phyloP scores from a whole-genome alignment of 1,284 basidiomycete species.

The Microbotryum silenes-acaulis region DNA sequence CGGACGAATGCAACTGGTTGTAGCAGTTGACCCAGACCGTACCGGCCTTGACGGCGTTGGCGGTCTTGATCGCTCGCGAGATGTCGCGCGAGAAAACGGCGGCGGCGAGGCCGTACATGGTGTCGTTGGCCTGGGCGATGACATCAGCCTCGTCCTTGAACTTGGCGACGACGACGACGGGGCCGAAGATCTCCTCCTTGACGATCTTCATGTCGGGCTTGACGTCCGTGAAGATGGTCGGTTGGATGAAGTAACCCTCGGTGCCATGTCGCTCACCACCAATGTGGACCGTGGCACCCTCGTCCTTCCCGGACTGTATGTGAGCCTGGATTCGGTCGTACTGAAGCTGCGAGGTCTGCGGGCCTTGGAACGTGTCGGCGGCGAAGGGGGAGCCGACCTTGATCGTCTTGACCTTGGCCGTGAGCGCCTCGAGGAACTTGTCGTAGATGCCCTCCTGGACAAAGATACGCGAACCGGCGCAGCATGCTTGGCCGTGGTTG shows the following conservation, averaged over 20 bases:
- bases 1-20: constrained; percentile 52
- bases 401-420: constrained; percentile 50
- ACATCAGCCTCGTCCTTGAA: constrained; percentile 49
- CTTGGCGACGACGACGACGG: constrained; percentile 53
- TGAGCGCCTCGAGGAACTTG: constrained; percentile 55
- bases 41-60: constrained; percentile 71
- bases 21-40: constrained; percentile 59
- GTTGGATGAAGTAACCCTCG: constrained; percentile 54
- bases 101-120: constrained; percentile 73
- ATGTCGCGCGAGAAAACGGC: constrained; percentile 78
- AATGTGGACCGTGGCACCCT: constrained; percentile 70
- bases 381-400: constrained; percentile 75
- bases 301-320: constrained; percentile 72
- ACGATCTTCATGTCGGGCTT: constrained; percentile 74
- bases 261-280: constrained; percentile 69
- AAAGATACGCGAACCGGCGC: constrained; percentile 75
- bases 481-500: constrained; percentile 78
- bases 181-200: constrained; percentile 67
- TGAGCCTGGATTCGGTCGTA: constrained; percentile 70
- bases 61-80: constrained; percentile 62
- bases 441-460: constrained; percentile 72
- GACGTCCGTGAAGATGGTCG: constrained; percentile 79
- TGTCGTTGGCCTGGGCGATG: constrained; percentile 72
- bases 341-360: constrained; percentile 65
- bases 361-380: constrained; percentile 65